Conservation (phyloP, 306 rosid species). For the Elaeagnus macrophylla region DNA sequence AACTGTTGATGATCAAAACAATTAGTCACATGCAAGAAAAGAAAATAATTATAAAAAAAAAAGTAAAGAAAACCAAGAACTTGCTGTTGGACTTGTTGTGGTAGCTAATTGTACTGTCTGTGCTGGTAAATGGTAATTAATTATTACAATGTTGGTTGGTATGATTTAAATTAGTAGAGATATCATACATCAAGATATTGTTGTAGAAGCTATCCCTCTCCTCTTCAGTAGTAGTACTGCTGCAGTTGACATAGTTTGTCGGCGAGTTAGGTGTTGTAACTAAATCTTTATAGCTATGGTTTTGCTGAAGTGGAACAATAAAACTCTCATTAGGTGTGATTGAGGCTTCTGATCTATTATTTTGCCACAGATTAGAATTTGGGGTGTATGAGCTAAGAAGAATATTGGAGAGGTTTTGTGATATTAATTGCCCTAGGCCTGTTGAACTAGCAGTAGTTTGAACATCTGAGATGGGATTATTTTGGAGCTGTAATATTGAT, state of each 20-base stretch:
- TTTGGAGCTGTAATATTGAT: constrained; percentile 10
- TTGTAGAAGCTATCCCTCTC: constrained; percentile 49
- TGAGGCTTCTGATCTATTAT: too few relatives aligned
- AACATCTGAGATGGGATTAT: constrained; percentile 15
- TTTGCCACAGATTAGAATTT: too few relatives aligned
- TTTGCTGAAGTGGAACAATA: constrained; percentile 13
- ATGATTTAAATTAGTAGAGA: constrained; percentile 30
- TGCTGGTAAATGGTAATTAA: background rate
- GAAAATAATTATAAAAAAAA: background rate
- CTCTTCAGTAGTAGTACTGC: constrained; percentile 33
- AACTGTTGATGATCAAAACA: background rate
- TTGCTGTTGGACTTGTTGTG: too few relatives aligned
- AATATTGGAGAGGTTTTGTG: too few relatives aligned
- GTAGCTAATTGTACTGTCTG: background rate
- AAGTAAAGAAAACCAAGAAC: background rate
- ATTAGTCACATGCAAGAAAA: background rate
- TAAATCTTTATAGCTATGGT: background rate
- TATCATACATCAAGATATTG: constrained; percentile 27
- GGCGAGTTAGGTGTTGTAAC: constrained; percentile 26
- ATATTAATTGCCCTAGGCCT: too few relatives aligned
- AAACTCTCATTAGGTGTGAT: constrained; percentile 11
- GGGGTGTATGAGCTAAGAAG: too few relatives aligned
- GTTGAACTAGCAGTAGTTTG: background rate
- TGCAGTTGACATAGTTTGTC: constrained; percentile 23
- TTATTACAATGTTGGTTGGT: constrained; percentile 26